These are phyloP conservation scores for Dendrobium catenatum DNA, from an alignment of 106 monocot genomes.

Conservation along the genomic window DNA sequence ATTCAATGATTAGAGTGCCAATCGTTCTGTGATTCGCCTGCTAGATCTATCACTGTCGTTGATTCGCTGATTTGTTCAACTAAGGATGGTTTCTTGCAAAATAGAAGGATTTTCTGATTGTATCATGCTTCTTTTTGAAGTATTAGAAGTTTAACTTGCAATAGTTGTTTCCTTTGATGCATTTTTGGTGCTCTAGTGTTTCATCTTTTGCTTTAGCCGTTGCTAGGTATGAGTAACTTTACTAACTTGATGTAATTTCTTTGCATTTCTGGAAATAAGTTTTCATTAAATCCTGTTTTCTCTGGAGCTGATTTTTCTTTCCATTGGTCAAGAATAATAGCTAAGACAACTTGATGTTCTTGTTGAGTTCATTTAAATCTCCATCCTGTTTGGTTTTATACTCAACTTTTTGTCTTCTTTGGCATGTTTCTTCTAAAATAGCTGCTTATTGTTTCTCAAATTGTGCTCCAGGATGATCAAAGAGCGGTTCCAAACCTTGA, in stretches of 20 bases:
- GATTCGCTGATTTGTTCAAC: no score
- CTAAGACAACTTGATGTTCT: neutral
- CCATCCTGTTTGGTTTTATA: neutral
- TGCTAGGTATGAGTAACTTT: neutral
- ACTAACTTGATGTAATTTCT: neutral
- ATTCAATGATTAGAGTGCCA: neutral
- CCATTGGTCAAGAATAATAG: neutral
- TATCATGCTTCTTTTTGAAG: neutral
- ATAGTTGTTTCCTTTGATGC: neutral
- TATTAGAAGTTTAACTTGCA: neutral
- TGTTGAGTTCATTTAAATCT: neutral
- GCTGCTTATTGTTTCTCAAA: neutral
- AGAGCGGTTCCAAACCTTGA: slow-evolving; percentile 49
- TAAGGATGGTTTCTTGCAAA: neutral
- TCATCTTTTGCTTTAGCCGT: no score
- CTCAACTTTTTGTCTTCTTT: neutral
- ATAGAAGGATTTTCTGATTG: neutral
- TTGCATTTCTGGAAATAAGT: neutral
- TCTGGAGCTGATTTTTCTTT: neutral
- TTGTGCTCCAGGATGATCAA: slow-evolving; percentile 30
- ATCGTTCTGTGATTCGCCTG: neutral
- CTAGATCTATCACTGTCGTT: neutral
- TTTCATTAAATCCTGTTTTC: neutral
- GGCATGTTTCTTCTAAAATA: neutral
- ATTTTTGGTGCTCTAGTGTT: neutral